Conservation (phyloP, 257 asterid genomes). For the Henckelia pumila region DNA sequence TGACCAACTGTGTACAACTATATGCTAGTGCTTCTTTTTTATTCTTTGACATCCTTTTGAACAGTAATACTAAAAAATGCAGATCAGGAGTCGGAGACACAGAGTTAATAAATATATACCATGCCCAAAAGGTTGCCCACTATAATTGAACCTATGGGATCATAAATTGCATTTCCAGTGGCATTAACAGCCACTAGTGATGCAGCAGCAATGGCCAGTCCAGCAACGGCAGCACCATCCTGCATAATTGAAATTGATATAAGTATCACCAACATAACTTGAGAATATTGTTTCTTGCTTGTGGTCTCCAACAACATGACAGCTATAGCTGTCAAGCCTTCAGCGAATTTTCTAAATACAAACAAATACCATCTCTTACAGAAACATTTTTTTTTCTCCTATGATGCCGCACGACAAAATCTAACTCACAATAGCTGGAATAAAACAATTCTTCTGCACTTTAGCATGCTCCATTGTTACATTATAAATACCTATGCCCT, state of each 20-base stretch:
- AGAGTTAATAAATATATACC: constrained; percentile 43
- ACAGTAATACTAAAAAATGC: neutral
- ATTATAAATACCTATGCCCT: neutral
- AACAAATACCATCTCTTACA: neutral
- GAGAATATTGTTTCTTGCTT: constrained; percentile 19
- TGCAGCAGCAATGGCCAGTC: constrained; percentile 92
- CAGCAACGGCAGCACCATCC: constrained; percentile 99
- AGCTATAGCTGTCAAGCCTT: neutral
- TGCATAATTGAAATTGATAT: constrained; percentile 34
- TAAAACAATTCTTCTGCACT: neutral
- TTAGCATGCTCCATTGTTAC: neutral
- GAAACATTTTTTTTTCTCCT: neutral
- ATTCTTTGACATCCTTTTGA: neutral
- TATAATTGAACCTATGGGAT: constrained; percentile 90
- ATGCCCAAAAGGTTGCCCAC: constrained; percentile 96
- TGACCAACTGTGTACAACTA: neutral
- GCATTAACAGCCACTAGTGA: constrained; percentile 85
- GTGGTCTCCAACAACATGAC: constrained; percentile 10
- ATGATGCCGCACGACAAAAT: neutral
- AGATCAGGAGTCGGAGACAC: constrained; percentile 9
- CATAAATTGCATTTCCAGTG: constrained; percentile 96
- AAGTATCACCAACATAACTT: constrained; percentile 12
- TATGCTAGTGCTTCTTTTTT: neutral
- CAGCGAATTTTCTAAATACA: constrained; percentile 11
- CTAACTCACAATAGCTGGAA: neutral